Conservation (phyloP, 1,284 basidiomycete genomes). For the Ceratobasidium sp. region DNA sequence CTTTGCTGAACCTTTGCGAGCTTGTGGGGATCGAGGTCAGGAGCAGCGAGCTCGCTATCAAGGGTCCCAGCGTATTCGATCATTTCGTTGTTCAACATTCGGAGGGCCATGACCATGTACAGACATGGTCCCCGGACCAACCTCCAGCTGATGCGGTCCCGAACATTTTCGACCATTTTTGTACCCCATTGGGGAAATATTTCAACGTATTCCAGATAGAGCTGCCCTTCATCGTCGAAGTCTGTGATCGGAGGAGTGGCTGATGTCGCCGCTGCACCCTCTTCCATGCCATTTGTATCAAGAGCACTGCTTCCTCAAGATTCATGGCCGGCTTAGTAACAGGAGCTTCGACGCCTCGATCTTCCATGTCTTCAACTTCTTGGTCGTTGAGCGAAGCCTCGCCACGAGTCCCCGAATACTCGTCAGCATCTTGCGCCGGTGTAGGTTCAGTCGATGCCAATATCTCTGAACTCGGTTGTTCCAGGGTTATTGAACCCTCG, state of each 20-base stretch:
- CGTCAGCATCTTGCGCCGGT: too few relatives aligned
- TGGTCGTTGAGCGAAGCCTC: too few relatives aligned
- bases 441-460: too few relatives aligned
- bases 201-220: not conserved
- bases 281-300: not conserved
- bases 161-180: not conserved
- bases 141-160: not conserved
- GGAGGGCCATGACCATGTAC: not conserved
- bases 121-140: slow-evolving; percentile 1
- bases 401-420: too few relatives aligned
- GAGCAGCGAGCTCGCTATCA: not conserved
- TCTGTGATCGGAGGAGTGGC: not conserved
- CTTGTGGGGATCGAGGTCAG: not conserved
- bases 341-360: not conserved
- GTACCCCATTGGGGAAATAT: not conserved
- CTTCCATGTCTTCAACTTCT: too few relatives aligned
- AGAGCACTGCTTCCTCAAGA: not conserved
- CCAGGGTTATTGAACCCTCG: too few relatives aligned
- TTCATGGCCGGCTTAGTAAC: not conserved
- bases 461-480: too few relatives aligned
- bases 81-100: not conserved
- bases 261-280: not conserved
- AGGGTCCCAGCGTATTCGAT: not conserved
- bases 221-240: not conserved
- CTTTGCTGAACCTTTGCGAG: not conserved